Evolutionary conservation across 768 basidiomycete genomes (phyloP), one percentile per base, ranked within the genome.

Genomic region (Hypholoma sublateritium): DNA sequence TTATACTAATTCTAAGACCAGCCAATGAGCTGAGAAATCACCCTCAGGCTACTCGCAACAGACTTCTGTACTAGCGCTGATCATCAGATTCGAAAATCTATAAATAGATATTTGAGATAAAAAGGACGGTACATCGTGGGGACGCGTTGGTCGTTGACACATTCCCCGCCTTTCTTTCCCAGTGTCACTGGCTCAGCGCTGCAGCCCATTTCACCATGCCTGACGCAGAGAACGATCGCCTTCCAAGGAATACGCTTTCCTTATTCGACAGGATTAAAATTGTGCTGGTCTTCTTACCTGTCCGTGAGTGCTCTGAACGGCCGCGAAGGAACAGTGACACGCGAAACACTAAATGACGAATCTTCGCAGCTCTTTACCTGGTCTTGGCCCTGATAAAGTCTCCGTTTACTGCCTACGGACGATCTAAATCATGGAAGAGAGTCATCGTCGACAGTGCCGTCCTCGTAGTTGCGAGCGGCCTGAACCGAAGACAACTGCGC

Each of bases 401-500:
- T 13, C 50, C 58, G 1, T 62, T 61, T 32, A 55, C 57, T 9
- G 16, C 42, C 13, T 49, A 52, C 22, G 57, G 47, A 8, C 41
- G 61, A 35, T 21, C 61, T 13, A 62, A 55, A 37, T 48, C 48
- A 14, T 57, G 54, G 57, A 57, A 54, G 41, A 46, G 59, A n/a
- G 28, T 60, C 17, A 3, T 56, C 22, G 3, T 49, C 5, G 52
- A 55, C 34, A 34, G 53, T 6, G n/a, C 48, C 1, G 28, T 55
- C 11, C n/a, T 14, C 32, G 32, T 21, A 35, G 3, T 49, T 14
- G 14, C 49, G 22, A 44, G 48, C 5, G 21, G 34, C 24, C 9
- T 59, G 37, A 65, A 60, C 28, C 41, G 64, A n/a, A 50, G 57
- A 22, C 64, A 65, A 47, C 6, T 42, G 5, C 59, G 64, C 6